Evolutionary conservation across 257 asterid genomes (phyloP).

Genomic region (Paraleonurus japonicus): DNA sequence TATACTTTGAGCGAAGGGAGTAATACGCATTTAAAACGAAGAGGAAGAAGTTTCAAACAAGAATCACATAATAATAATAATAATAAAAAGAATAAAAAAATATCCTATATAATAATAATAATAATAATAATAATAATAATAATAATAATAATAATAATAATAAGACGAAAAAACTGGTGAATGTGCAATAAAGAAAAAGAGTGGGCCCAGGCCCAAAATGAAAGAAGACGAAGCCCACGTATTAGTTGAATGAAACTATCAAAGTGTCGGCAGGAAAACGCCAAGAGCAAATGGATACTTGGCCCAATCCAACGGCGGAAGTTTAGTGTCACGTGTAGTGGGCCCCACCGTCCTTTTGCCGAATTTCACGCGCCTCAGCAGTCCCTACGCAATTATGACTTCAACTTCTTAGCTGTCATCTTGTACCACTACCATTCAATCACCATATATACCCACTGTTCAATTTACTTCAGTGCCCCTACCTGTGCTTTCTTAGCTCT

Average conservation of each 20-base stretch:
- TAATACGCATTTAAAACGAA: no score
- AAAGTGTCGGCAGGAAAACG: constrained; percentile 52
- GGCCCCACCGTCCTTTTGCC: constrained; percentile 27
- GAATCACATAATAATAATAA: not conserved
- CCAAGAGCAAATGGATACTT: constrained; percentile 16
- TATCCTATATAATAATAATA: not conserved
- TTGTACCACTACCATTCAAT: constrained; percentile 15
- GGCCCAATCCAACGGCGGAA: constrained; percentile 38
- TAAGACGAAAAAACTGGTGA: not conserved
- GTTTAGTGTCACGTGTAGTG: constrained; percentile 28
- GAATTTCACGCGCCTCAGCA: constrained; percentile 16
- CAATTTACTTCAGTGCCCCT: constrained; percentile 2
- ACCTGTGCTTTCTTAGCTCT: not conserved
- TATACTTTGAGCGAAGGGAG: no score
- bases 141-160: not conserved
- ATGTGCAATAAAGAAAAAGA: not conserved
- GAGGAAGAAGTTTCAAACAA: no score
- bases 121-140: not conserved
- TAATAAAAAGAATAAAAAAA: not conserved
- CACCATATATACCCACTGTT: not conserved
- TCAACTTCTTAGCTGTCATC: constrained; percentile 41
- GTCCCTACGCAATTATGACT: constrained; percentile 16
- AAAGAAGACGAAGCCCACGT: constrained; percentile 12
- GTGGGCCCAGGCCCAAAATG: constrained; percentile 31
- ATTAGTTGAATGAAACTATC: constrained; percentile 3